phyloP scores from a whole-genome alignment of 768 basidiomycete species.

The Galerina sulciceps region DNA sequence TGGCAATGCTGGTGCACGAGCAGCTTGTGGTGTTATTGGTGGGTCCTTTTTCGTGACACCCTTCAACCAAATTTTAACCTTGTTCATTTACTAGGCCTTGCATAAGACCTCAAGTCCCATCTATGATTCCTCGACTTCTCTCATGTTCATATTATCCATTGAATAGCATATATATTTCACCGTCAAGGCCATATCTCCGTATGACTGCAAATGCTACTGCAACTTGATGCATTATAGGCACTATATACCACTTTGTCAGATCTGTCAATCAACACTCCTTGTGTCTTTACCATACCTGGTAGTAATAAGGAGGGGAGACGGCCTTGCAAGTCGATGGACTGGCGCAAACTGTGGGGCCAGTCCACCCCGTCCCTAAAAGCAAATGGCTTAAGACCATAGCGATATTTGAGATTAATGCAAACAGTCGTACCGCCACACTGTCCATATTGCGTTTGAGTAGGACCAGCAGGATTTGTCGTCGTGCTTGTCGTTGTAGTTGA shows the following conservation, averaged over 20 bases:
- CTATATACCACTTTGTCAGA: not conserved
- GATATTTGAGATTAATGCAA: no score
- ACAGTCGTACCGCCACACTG: not conserved
- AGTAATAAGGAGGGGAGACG: slow-evolving; percentile 57
- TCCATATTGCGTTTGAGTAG: not conserved
- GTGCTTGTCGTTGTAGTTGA: not conserved
- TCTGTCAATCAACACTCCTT: not conserved
- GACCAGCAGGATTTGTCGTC: not conserved
- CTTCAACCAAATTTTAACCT: not conserved
- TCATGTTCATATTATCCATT: not conserved
- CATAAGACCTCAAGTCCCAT: not conserved
- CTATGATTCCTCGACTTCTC: not conserved
- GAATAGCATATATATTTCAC: not conserved
- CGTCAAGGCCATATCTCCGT: not conserved
- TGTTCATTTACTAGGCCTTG: not conserved
- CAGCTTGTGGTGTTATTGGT: slow-evolving; percentile 87
- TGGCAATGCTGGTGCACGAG: slow-evolving; percentile 76
- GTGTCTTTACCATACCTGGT: slow-evolving; percentile 31
- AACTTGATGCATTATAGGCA: not conserved
- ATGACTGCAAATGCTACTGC: no score
- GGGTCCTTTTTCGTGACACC: not conserved
- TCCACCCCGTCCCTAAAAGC: slow-evolving; percentile 42
- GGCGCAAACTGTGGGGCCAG: slow-evolving; percentile 50
- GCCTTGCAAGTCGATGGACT: slow-evolving; percentile 46
- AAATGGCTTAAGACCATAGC: not conserved